Base-by-base conservation (phyloP, 1,139 yeast genomes). In the Geotrichum restrictum region DNA sequence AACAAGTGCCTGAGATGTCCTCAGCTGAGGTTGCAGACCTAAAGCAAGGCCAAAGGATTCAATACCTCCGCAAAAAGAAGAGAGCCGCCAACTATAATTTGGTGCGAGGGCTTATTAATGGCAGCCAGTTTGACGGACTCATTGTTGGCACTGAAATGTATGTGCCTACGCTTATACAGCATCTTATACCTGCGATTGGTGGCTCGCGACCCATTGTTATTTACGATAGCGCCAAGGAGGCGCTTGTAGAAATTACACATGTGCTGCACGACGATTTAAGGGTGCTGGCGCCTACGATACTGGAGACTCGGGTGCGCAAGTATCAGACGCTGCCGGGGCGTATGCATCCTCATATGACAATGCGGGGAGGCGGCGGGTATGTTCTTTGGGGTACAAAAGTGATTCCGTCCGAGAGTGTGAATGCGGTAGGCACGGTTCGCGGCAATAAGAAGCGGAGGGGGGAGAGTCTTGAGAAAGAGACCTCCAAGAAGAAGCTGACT, bases 321-420 rank as follows among this genome's bases (percentile, higher is more conserved):
- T 88, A 85, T 66, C 99, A 93, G 70, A 89, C 97, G 3, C 80
- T 93, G 29, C 89, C 95, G 11, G 98, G 98, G 6, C 82, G 95
- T 66, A 75, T 93, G 67, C 98, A 94, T 68, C 99, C 99, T 0
- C 69, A 83, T 56, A 94, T 93, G 99, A 87, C 97, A 0, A 83
- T 85, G 78, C 78, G 88, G 64, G 91, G 96, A 2, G 93, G 85
- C 54, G 98, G 98, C 49, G 99, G 99, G 0, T 93, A 82, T 66
- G 68, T 93, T 1, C 73, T 91, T 59, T 79, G 83, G 75, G 95
- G 94, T 5, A 80, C 88, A 13, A 75, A 86, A 50, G 98, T 93
- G 0, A 72, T 83, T 50, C 97, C 97, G 0, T 75, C 79, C 44
- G 83, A 79, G 37, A 74, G 64, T n/a, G 75, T 73, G 16, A 73